phyloP scores from a whole-genome alignment of 108 stramenopile species.

The Cyclotella atomus region DNA sequence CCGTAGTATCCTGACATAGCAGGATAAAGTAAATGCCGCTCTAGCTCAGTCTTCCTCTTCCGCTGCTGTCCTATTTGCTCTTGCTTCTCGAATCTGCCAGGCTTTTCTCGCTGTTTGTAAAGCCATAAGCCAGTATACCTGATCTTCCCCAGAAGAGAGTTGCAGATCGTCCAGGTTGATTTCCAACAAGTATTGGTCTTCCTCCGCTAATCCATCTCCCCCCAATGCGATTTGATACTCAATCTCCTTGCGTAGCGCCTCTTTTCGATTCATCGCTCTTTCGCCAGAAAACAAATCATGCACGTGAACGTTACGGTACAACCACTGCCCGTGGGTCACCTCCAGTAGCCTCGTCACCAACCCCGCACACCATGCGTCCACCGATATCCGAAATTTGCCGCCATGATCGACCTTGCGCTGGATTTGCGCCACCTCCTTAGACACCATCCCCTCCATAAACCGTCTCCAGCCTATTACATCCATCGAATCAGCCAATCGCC shows the following conservation, averaged over 20 bases:
- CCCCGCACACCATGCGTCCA: not conserved
- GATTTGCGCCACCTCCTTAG: not conserved
- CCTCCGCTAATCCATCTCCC: not conserved
- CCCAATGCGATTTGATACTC: not conserved
- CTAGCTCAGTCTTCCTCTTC: not conserved
- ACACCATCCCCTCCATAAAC: not conserved
- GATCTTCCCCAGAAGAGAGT: not conserved
- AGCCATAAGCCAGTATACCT: not conserved
- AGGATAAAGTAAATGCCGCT: not conserved
- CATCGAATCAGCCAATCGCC: not conserved
- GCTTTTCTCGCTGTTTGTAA: not conserved
- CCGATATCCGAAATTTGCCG: no score
- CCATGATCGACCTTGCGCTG: no score
- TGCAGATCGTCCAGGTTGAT: not conserved
- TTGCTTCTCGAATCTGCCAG: not conserved
- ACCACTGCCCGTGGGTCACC: not conserved
- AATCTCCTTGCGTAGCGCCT: not conserved
- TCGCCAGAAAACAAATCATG: not conserved
- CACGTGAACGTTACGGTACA: not conserved
- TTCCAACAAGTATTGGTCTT: not conserved
- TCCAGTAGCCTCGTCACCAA: not conserved
- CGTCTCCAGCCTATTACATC: constrained; percentile 1
- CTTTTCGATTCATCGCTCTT: not conserved
- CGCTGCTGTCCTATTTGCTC: not conserved
- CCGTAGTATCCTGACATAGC: not conserved